Evolutionary conservation across 1,284 basidiomycete species (phyloP), one percentile per base, ranked within the genome.

Genomic region (Phaffia rhodozyma): DNA sequence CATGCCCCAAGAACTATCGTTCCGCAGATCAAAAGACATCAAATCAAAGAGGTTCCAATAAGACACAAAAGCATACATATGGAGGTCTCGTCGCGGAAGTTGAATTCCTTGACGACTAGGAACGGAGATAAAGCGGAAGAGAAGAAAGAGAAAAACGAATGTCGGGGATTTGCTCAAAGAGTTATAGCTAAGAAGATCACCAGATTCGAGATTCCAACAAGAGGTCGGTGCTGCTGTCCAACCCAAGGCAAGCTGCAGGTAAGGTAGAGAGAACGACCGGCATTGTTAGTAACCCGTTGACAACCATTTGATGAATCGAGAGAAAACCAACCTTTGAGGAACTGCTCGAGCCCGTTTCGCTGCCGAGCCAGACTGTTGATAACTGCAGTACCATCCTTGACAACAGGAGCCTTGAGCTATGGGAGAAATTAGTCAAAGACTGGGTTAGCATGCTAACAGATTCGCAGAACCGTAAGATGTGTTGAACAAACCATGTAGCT

Each of bases 291-390:
- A 13, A 34, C 3, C 25, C 11, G 34, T 57, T 57, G 55, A 57
- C 49, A 25, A 54, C 60, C 30, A n/a, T 29, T n/a, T 55, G 47
- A 38, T 25, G 23, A n/a, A 18, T 58, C 25, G 73, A 67, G 51
- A 72, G 70, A 18, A 75, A 61, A 63, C 70, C 70, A 47, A 72
- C 38, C 74, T 47, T 90, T 89, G 74, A 94, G 79, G 84, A 93
- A 93, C 67, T 84, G 81, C 78, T 97, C 94, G 68, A 97, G 84
- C 25, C 90, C 94, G 67, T 91, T 89, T 73, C 92, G 85, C 81
- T 98, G 94, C 75, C 93, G 84, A 78, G 86, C 87, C 70, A 97
- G 83, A 72, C 86, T 88, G 84, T 98, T 98, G 78, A 97, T 87
- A 69, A 97, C 91, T 71, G 91, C 89, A 55, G 86, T 87, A 67